Percentiles rank a stretch among this genome's conserved stretches.
Conservation (phyloP, 75 land plant species). For the Sequoiadendron giganteum region DNA sequence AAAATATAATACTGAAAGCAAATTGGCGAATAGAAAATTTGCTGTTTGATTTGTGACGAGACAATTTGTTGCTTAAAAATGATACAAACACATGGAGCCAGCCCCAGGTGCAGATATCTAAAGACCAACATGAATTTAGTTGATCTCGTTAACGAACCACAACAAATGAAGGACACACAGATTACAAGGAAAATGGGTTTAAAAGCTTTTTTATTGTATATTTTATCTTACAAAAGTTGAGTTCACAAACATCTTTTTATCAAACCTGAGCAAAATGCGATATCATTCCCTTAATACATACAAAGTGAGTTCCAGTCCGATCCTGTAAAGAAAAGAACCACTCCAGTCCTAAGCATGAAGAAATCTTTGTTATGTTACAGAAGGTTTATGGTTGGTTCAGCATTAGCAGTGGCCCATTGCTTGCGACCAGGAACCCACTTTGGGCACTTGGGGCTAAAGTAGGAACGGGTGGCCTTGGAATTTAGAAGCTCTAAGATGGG, state of each 20-base stretch:
- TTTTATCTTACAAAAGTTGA: neutral
- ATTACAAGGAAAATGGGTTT: neutral
- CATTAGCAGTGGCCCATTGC: constrained; percentile 14
- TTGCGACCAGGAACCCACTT: constrained; percentile 21
- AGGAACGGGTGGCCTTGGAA: constrained; percentile 12
- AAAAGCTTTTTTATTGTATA: neutral
- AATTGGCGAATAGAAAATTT: neutral
- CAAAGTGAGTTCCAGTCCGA: neutral
- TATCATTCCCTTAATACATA: neutral
- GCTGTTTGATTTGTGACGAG: no score
- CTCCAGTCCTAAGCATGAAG: neutral
- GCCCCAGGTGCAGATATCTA: no score
- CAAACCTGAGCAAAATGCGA: neutral
- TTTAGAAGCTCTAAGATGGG: constrained; percentile 22
- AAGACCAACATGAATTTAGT: neutral
- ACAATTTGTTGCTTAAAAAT: no score
- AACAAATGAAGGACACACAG: neutral
- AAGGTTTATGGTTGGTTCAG: neutral
- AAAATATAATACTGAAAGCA: neutral
- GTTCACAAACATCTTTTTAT: neutral
- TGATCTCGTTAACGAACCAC: neutral
- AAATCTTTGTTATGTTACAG: neutral
- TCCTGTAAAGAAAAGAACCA: neutral
- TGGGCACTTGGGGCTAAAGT: constrained; percentile 24
- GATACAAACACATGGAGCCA: no score